phyloP scores from a whole-genome alignment of 208 protist species.

The Crithidia sp. region DNA sequence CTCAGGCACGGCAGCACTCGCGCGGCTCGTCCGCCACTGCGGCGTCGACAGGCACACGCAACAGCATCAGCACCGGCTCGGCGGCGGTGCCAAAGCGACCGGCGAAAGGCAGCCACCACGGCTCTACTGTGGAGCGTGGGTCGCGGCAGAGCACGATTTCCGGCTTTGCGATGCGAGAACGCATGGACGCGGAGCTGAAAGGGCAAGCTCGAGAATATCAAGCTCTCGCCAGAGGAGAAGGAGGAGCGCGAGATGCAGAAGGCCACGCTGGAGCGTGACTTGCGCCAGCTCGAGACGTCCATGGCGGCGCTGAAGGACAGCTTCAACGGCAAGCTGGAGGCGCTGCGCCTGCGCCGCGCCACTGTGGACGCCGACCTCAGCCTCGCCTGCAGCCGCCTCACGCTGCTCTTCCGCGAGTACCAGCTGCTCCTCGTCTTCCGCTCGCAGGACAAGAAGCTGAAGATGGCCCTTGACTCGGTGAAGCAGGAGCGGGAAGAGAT shows the following conservation, averaged over 20 bases:
- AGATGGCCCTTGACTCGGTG: constrained; percentile 56
- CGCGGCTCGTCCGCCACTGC: constrained; percentile 9
- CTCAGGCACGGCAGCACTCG: constrained; percentile 29
- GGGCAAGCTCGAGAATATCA: constrained; percentile 83
- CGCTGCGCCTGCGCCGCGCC: constrained; percentile 84
- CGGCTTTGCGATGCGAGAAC: constrained; percentile 67
- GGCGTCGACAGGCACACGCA: neutral
- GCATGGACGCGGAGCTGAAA: constrained; percentile 84
- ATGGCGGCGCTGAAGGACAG: constrained; percentile 48
- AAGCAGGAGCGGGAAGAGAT: constrained; percentile 68
- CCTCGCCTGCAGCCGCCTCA: constrained; percentile 88
- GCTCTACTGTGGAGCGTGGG: constrained; percentile 32
- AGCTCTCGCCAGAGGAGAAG: constrained; percentile 78
- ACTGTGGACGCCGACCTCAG: constrained; percentile 94
- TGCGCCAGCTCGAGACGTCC: constrained; percentile 53
- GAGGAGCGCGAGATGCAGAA: constrained; percentile 79
- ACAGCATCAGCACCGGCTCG: neutral
- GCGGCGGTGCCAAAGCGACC: constrained; percentile 4
- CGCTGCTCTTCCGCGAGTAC: constrained; percentile 95
- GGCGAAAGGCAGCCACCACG: constrained; percentile 23
- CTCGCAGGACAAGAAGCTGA: constrained; percentile 85
- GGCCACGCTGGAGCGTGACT: constrained; percentile 68
- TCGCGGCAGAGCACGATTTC: constrained; percentile 55
- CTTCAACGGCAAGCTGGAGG: constrained; percentile 84
- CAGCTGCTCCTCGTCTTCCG: constrained; percentile 94